These are phyloP conservation scores for Sporothrix luriei DNA, from an alignment of 2,329 filamentous ascomycete genomes.

Conservation along the genomic window DNA sequence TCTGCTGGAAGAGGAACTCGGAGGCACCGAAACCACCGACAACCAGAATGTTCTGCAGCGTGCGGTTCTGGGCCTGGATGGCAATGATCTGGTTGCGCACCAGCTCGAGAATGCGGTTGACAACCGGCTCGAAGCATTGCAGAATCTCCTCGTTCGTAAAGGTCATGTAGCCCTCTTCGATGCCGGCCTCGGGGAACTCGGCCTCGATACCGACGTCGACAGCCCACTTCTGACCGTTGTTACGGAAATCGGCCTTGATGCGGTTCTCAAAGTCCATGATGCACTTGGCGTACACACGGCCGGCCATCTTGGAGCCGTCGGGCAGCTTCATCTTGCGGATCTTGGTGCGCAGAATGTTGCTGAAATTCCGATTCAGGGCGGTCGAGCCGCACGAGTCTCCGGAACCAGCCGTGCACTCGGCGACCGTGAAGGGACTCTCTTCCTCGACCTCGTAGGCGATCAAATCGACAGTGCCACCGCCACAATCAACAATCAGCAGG, in stretches of 20 bases:
- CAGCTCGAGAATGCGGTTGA: slow-evolving; percentile 93
- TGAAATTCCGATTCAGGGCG: slow-evolving; percentile 95
- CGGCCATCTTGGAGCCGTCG: slow-evolving; percentile 95
- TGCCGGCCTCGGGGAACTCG: slow-evolving; percentile 94
- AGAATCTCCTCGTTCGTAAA: slow-evolving; percentile 99
- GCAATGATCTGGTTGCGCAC: slow-evolving; percentile 98
- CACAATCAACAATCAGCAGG: slow-evolving; percentile 97
- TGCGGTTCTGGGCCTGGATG: slow-evolving; percentile 94
- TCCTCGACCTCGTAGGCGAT: slow-evolving; percentile 99
- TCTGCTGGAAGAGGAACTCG: slow-evolving; percentile 98
- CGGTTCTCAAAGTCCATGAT: slow-evolving; percentile 99
- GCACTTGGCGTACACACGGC: slow-evolving; percentile 96
- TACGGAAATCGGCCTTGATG: slow-evolving; percentile 99
- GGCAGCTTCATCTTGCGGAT: slow-evolving; percentile 99
- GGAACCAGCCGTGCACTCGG: slow-evolving; percentile 94
- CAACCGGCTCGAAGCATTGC: slow-evolving; percentile 97
- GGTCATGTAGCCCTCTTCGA: slow-evolving; percentile 99
- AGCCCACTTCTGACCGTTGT: slow-evolving; percentile 99
- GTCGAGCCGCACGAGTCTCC: slow-evolving; percentile 99
- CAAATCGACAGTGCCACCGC: slow-evolving; percentile 97
- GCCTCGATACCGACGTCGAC: slow-evolving; percentile 98
- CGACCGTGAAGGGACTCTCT: slow-evolving; percentile 94
- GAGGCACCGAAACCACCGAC: slow-evolving; percentile 98
- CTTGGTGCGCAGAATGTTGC: slow-evolving; percentile 95
- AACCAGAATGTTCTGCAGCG: slow-evolving; percentile 92